Evolutionary conservation across 2,329 filamentous ascomycete genomes (phyloP), one percentile per base, ranked within the genome.

Genomic region (Chrysoporthe austroafricana): DNA sequence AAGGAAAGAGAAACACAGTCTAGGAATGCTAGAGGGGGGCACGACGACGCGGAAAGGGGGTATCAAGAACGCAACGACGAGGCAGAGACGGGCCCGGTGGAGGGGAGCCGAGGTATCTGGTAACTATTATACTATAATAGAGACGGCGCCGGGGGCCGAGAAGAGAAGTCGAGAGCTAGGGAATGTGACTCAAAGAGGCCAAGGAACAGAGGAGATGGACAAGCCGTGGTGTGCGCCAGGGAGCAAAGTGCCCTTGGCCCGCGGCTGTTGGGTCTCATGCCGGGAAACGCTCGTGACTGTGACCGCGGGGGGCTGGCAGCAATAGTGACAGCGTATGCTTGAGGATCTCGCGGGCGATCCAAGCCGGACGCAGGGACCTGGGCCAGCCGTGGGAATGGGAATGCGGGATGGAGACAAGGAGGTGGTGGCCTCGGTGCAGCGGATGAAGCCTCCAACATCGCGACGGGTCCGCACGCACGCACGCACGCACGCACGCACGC

Each of bases 361-460:
- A 50, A 52, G 44, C 63, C 62, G 68, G 68, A 58, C 65, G 36
- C 68, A 69, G 65, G 68, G 64, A 63, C 65, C 56, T 42, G 4
- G 57, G 62, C 57, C 60, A 60, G 50, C 26, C 50, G 26, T 43
- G 18, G 21, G n/a, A 7, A 16, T n/a, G 54, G 52, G 11, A 7
- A 16, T n/a, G 54, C 18, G 11, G 52, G 46, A 7, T 34, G n/a
- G 59, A 13, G 48, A 57, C 56, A 36, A 42, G 36, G 34, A 58
- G 56, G 62, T 54, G 64, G 67, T 64, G 68, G 62, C 52, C 63
- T 69, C 68, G 68, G 68, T 54, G 68, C 50, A 69, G 66, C 68
- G 68, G 68, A 69, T 61, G 18, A 48, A 60, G 14, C n/a, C 57
- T 39, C 39, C 21, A 32, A 54, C 50, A 14, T 6, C 50, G 32